phyloP scores from a whole-genome alignment of 768 basidiomycete species.

The Hypsizygus marmoreus region DNA sequence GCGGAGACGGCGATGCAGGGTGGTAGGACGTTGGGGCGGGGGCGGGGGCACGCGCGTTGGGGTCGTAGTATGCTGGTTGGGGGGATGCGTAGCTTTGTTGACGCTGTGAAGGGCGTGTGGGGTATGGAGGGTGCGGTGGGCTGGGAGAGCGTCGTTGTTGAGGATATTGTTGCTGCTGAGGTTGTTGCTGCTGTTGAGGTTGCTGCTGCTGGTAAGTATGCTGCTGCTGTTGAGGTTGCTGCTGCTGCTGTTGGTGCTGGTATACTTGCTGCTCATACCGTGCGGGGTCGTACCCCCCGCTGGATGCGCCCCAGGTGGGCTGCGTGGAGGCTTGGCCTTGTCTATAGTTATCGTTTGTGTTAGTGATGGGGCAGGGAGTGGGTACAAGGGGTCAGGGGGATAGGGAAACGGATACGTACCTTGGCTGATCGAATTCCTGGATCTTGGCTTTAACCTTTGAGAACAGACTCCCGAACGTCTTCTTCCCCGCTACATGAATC shows the following conservation, averaged over 20 bases:
- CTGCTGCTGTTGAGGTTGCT: constrained; percentile 3
- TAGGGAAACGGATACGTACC: constrained; percentile 23
- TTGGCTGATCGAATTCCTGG: constrained; percentile 71
- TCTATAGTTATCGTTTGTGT: background rate
- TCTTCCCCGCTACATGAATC: constrained; percentile 63
- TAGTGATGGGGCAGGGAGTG: background rate
- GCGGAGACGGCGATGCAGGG: background rate
- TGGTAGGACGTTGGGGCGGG: background rate
- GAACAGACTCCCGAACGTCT: constrained; percentile 70
- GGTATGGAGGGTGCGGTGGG: constrained; percentile 8
- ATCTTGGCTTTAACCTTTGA: constrained; percentile 84
- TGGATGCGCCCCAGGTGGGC: constrained; percentile 12
- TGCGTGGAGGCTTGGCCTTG: constrained; percentile 8
- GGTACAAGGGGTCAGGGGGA: background rate
- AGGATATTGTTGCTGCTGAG: background rate
- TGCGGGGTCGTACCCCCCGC: constrained; percentile 9
- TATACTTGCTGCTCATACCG: constrained; percentile 13
- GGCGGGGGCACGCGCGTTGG: constrained; percentile 21
- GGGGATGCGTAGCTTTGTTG: constrained; percentile 22
- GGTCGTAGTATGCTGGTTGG: constrained; percentile 34
- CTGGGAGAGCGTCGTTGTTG: no score
- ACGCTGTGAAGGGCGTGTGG: constrained; percentile 11
- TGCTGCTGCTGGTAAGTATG: background rate
- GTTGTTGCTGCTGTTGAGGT: background rate
- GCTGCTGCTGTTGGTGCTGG: constrained; percentile 3